Percentiles rank a stretch among this genome's conserved stretches.
phyloP scores from a whole-genome alignment of 1,139 yeast species.

The Geotrichum restrictum region DNA sequence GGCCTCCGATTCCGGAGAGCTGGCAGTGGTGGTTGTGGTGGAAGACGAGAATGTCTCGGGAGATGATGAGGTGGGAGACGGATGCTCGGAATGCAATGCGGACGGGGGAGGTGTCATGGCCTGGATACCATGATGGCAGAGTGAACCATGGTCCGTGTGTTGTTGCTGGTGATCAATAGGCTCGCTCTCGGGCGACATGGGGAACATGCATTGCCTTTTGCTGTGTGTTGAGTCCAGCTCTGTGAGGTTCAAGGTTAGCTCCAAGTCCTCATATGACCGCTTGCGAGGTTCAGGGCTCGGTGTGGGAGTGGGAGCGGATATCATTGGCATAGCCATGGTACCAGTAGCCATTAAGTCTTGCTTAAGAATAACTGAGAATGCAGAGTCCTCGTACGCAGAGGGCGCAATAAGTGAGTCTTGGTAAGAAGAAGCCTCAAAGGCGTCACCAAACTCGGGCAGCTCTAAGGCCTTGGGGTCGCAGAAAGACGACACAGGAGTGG shows the following conservation, averaged over 20 bases:
- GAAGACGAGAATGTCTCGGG: background rate
- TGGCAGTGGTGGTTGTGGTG: background rate
- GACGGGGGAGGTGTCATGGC: slow-evolving; percentile 2
- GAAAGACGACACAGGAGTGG: slow-evolving; percentile 18
- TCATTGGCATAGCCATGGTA: slow-evolving; percentile 4
- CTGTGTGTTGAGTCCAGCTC: background rate
- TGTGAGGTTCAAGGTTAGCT: background rate
- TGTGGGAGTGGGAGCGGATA: slow-evolving; percentile 9
- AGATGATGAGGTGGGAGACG: background rate
- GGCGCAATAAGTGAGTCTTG: background rate
- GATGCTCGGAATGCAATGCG: background rate
- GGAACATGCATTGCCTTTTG: background rate
- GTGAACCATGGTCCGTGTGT: background rate
- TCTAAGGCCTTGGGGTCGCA: slow-evolving; percentile 30
- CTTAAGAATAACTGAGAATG: slow-evolving; percentile 1
- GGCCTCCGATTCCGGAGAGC: background rate
- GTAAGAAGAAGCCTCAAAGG: background rate
- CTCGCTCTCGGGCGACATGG: slow-evolving; percentile 1
- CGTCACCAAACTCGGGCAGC: slow-evolving; percentile 17
- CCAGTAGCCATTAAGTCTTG: background rate
- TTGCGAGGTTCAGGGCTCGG: slow-evolving; percentile 10
- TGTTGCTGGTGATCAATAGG: background rate
- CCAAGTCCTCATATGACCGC: slow-evolving; percentile 10
- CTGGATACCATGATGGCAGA: background rate
- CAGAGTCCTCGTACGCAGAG: slow-evolving; percentile 6